Percentiles rank a stretch among this genome's conserved stretches.
Conservation (phyloP, 305 asterid genomes). For the Fraxinus floribunda region DNA sequence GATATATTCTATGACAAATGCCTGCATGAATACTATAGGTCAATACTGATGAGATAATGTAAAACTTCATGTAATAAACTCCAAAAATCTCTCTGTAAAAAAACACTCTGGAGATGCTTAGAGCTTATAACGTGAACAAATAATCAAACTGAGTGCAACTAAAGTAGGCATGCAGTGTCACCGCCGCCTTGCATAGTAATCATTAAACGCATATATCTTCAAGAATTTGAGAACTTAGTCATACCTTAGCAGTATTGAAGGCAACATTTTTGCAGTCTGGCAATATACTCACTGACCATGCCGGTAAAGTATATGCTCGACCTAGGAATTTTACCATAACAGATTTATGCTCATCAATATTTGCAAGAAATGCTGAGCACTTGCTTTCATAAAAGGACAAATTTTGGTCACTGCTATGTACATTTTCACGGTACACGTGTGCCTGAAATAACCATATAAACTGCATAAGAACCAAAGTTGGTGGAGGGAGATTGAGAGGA, state of each 20-base stretch:
- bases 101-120: background rate
- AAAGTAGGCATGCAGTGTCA: background rate
- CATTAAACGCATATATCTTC: background rate
- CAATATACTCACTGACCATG: slow-evolving; percentile 93
- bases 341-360: slow-evolving; percentile 72
- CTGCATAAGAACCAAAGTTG: slow-evolving; percentile 12
- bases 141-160: background rate
- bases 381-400: slow-evolving; percentile 30
- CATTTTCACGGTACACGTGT: slow-evolving; percentile 57
- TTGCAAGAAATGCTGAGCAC: slow-evolving; percentile 95
- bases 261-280: slow-evolving; percentile 79
- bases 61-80: background rate
- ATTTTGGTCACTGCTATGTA: slow-evolving; percentile 18
- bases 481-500: background rate
- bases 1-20: background rate
- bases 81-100: background rate
- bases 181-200: background rate
- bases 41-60: background rate
- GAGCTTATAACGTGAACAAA: background rate
- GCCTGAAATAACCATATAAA: slow-evolving; percentile 52
- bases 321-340: slow-evolving; percentile 61
- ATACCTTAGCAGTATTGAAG: slow-evolving; percentile 84
- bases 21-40: background rate
- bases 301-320: slow-evolving; percentile 62
- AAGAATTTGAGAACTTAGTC: slow-evolving; percentile 10